A percentile compares a stretch with the other conserved stretches of the same genome.
Conservation (phyloP, 2,329 filamentous ascomycete genomes). For the Kalmusia sp. region DNA sequence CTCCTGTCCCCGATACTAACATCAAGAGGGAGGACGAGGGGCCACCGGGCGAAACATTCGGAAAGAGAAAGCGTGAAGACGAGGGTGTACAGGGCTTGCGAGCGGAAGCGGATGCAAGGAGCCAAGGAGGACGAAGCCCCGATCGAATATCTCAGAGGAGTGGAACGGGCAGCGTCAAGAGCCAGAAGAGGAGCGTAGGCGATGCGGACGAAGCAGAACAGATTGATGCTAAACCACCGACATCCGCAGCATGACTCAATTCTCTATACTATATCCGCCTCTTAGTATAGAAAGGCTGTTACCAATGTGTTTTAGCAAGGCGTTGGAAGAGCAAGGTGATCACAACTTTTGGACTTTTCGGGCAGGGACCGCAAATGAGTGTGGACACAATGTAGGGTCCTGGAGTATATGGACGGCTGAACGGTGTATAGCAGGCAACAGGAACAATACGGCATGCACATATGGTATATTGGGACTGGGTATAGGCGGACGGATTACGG, state of each 20-base stretch:
- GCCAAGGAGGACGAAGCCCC: slow-evolving; percentile 39
- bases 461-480: neutral
- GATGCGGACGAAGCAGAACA: slow-evolving; percentile 38
- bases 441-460: slow-evolving; percentile 5
- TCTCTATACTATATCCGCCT: slow-evolving; percentile 8
- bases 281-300: slow-evolving; percentile 16
- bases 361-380: slow-evolving; percentile 38
- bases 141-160: slow-evolving; percentile 44
- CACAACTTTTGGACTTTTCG: slow-evolving; percentile 22
- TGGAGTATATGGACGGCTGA: slow-evolving; percentile 1
- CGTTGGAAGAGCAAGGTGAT: slow-evolving; percentile 18
- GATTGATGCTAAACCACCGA: slow-evolving; percentile 24
- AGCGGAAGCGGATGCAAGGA: slow-evolving; percentile 32
- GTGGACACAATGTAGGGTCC: slow-evolving; percentile 18
- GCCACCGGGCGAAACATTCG: slow-evolving; percentile 38
- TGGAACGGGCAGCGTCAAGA: slow-evolving; percentile 41
- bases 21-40: slow-evolving; percentile 39
- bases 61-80: slow-evolving; percentile 40
- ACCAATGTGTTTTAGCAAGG: slow-evolving; percentile 6
- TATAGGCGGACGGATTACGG: slow-evolving; percentile 7
- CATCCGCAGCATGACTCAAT: slow-evolving; percentile 25
- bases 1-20: slow-evolving; percentile 37
- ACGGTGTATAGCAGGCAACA: neutral
- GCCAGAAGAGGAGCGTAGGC: slow-evolving; percentile 32
- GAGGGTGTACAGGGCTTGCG: slow-evolving; percentile 27